Base-by-base conservation (phyloP, 495 filamentous ascomycete species). In the Penicillium paxilli region DNA sequence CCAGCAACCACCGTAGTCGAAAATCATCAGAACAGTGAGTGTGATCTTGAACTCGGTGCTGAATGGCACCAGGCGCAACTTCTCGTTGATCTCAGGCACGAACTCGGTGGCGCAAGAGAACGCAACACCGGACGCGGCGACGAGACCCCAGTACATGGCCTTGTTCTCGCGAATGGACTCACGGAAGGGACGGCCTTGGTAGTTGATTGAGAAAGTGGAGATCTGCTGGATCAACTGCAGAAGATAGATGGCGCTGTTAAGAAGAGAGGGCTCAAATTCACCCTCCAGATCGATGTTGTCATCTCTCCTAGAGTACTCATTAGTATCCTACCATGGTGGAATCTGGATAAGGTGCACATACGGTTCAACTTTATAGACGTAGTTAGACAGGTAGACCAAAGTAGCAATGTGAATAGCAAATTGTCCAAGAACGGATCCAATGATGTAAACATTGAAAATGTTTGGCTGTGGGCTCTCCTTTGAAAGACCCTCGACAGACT, bases 361-460 rank as follows among this genome's bases (percentile, higher is more conserved):
- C 85, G 92, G 90, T 57, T 91, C 90, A 50, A 90, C 82, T 35
- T 68, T 74, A 44, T 93, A 89, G 47, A 96, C 96, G 67, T 89
- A 93, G 53, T 86, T 83, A 28, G 95, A 92, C 49, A 99, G 85
- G 70, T 97, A 99, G 68, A 99, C 91, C 44, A 99, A 75, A 2
- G 95, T 97, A 33, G 74, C 88, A 60, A 97, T 95, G 66, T 99
- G 94, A 48, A 99, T 86, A 8, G 94, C 94, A 64, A 99, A 99
- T 70, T 99, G 94, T 44, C 92, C 93, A 54, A 99, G 88, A 52
- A 99, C 92, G 40, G 91, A 96, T 35, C 93, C 92, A 63, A 99
- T 97, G 73, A 99, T 97, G 74, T 99, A 98, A 41, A 89, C 81
- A 71, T 99, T 99, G 79, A 98, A 99, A 67, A 99, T 99, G 71